phyloP scores from a whole-genome alignment of 805 yeast genomes.

The Wickerhamomyces pijperi region DNA sequence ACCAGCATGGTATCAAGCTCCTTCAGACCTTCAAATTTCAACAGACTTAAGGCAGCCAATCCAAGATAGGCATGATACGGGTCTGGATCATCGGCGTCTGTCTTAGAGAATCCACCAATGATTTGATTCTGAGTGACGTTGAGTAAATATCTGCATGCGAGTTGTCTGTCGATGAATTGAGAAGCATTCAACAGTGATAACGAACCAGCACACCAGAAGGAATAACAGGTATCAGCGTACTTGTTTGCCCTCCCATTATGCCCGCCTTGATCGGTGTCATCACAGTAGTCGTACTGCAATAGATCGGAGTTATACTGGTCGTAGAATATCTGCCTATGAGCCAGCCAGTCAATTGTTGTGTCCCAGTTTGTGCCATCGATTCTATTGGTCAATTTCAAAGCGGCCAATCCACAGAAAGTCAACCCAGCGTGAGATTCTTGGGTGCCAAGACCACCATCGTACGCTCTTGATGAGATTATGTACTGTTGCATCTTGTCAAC shows the following conservation, averaged over 20 bases:
- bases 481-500: constrained; percentile 26
- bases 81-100: constrained; percentile 54
- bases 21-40: constrained; percentile 2
- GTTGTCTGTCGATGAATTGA: constrained; percentile 24
- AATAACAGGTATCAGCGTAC: constrained; percentile 76
- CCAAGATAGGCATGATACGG: constrained; percentile 60
- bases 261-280: constrained; percentile 54
- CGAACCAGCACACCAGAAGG: constrained; percentile 71
- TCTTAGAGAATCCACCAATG: constrained; percentile 72
- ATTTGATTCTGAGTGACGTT: constrained; percentile 45
- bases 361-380: constrained; percentile 20
- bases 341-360: constrained; percentile 45
- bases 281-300: constrained; percentile 25
- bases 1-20: constrained; percentile 7
- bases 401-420: constrained; percentile 72
- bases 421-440: constrained; percentile 80
- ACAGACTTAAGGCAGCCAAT: constrained; percentile 34
- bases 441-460: constrained; percentile 65
- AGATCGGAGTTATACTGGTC: constrained; percentile 17
- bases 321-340: constrained; percentile 48
- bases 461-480: constrained; percentile 25
- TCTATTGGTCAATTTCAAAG: constrained; percentile 33
- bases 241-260: constrained; percentile 84
- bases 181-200: constrained; percentile 30
- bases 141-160: constrained; percentile 34